Percentiles rank a stretch among this genome's conserved stretches.
phyloP scores from a whole-genome alignment of 352 stramenopile species.

The Saprolegnia diclina region DNA sequence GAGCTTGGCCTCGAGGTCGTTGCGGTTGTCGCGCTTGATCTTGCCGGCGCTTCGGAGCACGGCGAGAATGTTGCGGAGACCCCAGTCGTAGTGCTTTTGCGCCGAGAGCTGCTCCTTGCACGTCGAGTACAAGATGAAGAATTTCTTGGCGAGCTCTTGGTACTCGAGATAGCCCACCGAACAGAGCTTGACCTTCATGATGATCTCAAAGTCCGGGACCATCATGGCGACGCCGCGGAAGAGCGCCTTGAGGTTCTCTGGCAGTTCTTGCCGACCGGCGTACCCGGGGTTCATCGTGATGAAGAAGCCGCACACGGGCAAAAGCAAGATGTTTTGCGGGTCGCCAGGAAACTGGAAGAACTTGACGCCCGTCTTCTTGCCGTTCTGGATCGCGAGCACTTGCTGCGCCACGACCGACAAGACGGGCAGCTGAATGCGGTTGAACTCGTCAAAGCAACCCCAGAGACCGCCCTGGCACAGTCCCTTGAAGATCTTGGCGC shows the following conservation, averaged over 20 bases:
- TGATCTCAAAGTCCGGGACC: constrained; percentile 90
- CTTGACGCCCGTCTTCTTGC: constrained; percentile 93
- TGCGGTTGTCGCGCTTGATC: constrained; percentile 87
- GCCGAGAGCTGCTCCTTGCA: constrained; percentile 89
- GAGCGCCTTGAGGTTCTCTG: constrained; percentile 97
- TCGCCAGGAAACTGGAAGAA: constrained; percentile 98
- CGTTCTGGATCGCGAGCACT: constrained; percentile 97
- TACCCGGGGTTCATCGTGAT: constrained; percentile 99
- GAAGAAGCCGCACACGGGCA: constrained; percentile 95
- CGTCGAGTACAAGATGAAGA: constrained; percentile 88
- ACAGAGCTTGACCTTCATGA: constrained; percentile 95
- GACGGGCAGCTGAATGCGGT: constrained; percentile 94
- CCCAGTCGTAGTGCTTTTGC: constrained; percentile 92
- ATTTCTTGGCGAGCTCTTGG: constrained; percentile 88
- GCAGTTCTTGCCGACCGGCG: constrained; percentile 95
- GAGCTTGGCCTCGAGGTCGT: constrained; percentile 82
- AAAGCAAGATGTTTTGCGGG: constrained; percentile 94
- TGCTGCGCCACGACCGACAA: constrained; percentile 97
- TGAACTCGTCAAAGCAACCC: constrained; percentile 99
- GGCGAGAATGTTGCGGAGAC: constrained; percentile 85
- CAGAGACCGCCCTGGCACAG: constrained; percentile 95
- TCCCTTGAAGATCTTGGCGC: constrained; percentile 98
- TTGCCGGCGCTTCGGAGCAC: constrained; percentile 85
- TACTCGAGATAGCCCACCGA: constrained; percentile 93
- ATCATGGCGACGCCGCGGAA: constrained; percentile 90